Evolutionary conservation across 371 early-diverging fungal species (phyloP), one percentile per base, ranked within the genome.

Genomic region (Vairimorpha necatrix): DNA sequence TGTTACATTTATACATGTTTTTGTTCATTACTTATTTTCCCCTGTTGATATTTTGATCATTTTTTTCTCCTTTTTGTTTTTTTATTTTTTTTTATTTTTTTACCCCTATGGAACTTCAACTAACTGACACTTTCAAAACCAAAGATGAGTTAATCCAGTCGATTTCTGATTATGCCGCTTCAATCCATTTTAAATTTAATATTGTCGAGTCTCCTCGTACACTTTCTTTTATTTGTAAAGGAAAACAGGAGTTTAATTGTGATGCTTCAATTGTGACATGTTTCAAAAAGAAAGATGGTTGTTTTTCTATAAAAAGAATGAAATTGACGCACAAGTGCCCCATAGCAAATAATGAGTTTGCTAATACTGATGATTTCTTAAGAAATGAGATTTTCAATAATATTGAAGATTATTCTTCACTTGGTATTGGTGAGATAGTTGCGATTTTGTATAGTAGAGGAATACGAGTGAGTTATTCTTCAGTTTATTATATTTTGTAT

Each of bases 251-350:
- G 22, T 79, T 79, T 69, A 71, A 73, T 13, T 84, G 85, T 61
- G 83, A 84, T 38, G 83, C 83, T 14, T 62, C 68, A 2, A 80
- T 84, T 62, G 71, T 63, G 28, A 69, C 80, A 28, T 67, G 67
- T n/a, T 74, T 67, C 48, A 69, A 75, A 39, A 83, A 83, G 39
- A 79, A 78, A 70, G 83, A 83, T 28, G 72, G 74, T 24, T 36
- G 66, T 28, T 84, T 72, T 73, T 66, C 75, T 20, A 75, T 84
- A 22, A 81, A 80, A 61, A 81, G 75, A 61, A 69, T 82, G 22
- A 82, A 81, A 53, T 66, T 80, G 30, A 69, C 38, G 4, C 85
- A 84, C 60, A 84, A 82, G 65, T 84, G 85, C 50, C 81, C 83
- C 0, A 63, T 70, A 36, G 76, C 62, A 2, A 46, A 61, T 67